Percentiles rank a stretch among this genome's conserved stretches.
phyloP scores from a whole-genome alignment of 176 grass and related monocot species.

The Carex pumila region DNA sequence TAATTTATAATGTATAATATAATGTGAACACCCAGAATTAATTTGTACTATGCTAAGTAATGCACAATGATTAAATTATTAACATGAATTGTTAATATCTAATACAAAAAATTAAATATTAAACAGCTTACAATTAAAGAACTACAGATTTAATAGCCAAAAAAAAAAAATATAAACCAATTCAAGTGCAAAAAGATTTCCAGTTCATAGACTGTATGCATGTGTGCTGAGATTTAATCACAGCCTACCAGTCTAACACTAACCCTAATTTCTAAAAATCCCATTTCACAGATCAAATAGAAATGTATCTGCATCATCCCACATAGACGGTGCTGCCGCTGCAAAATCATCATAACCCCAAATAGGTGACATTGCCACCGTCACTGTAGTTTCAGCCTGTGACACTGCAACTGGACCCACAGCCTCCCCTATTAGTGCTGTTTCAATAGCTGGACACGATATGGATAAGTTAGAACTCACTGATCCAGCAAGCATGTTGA shows the following conservation, averaged over 20 bases:
- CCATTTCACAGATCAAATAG: slow-evolving; percentile 50
- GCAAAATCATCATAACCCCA: slow-evolving; percentile 58
- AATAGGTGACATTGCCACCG: slow-evolving; percentile 9
- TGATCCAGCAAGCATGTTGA: slow-evolving; percentile 17
- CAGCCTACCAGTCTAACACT: background rate
- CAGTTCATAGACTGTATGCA: background rate
- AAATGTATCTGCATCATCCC: slow-evolving; percentile 60
- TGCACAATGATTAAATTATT: background rate
- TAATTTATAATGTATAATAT: background rate
- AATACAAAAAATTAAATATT: background rate
- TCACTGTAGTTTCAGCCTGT: slow-evolving; percentile 16
- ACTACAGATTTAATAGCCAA: background rate
- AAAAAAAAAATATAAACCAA: slow-evolving; percentile 4
- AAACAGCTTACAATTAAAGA: background rate
- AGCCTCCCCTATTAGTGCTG: background rate
- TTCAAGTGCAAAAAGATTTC: background rate
- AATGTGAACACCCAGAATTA: background rate
- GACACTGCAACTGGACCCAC: background rate
- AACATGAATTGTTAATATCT: background rate
- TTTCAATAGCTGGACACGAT: background rate
- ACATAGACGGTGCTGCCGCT: slow-evolving; percentile 37
- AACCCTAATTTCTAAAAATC: slow-evolving; percentile 11
- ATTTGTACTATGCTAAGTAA: background rate
- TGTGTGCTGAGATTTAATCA: background rate
- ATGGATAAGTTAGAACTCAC: slow-evolving; percentile 24